Evolutionary conservation across 1,284 basidiomycete species (phyloP), one percentile per base, ranked within the genome.

Genomic region (Ceratobasidium papillatum): DNA sequence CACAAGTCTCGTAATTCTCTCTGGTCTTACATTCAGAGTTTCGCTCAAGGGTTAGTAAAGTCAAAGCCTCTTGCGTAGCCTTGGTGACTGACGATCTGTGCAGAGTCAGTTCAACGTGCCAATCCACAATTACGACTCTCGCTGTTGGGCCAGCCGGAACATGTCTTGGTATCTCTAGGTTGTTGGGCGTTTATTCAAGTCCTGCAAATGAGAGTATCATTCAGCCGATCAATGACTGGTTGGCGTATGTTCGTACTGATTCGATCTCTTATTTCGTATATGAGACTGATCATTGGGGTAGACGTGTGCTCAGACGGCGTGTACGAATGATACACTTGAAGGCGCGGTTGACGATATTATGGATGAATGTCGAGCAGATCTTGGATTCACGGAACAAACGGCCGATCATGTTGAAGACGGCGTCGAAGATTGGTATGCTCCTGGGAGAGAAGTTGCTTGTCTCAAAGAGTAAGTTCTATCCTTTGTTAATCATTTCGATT

Each of bases 391-490:
- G n/a, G n/a, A n/a, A n/a, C n/a, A n/a, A n/a, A n/a, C n/a, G n/a
- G n/a, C n/a, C n/a, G n/a, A n/a, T n/a, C n/a, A n/a, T n/a, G n/a
- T 51, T 25, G n/a, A 11, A 22, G 25, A 1, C 1, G 2, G n/a
- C 30, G 12, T 51, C 25, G 22, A 49, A 4, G 43, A 65, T 11
- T 65, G 63, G 63, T 65, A 65, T 49, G 45, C 63, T 32, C 19
- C 34, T 32, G 63, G 14, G 1, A 43, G 63, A 25, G 45, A 65
- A 22, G 63, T 65, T 19, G 63, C 63, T 1, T 65, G 63, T 27
- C 32, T 65, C 11, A 49, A 65, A 52, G 47, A 65, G 63, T 65
- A 38, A n/a, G n/a, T n/a, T n/a, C n/a, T n/a, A n/a, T n/a, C n/a
- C n/a, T n/a, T n/a, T n/a, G n/a, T n/a, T n/a, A n/a, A n/a, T n/a